Percentiles rank a stretch among this genome's conserved stretches.
Evolutionary conservation across 495 filamentous ascomycete genomes (phyloP).

Genomic region (Articulospora tetracladia): DNA sequence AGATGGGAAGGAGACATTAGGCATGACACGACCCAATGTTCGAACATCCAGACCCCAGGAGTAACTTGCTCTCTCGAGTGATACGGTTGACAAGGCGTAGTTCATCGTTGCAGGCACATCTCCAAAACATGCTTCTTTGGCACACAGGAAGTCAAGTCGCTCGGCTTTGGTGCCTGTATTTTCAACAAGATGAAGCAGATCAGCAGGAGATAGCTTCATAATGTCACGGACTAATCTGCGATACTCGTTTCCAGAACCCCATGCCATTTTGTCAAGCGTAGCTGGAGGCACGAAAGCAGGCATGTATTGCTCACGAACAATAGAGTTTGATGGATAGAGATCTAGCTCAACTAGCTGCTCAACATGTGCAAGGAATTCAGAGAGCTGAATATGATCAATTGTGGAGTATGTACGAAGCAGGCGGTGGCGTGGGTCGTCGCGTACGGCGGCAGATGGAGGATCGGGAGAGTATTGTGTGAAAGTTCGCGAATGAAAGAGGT

Average conservation of each 20-base stretch:
- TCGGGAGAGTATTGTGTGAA: constrained; percentile 23
- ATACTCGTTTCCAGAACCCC: constrained; percentile 21
- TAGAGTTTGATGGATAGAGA: constrained; percentile 17
- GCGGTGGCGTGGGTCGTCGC: constrained; percentile 19
- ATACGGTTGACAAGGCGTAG: constrained; percentile 9
- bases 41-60: neutral
- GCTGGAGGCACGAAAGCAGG: constrained; percentile 10
- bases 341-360: constrained; percentile 19
- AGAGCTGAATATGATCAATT: constrained; percentile 17
- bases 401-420: constrained; percentile 21
- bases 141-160: constrained; percentile 15
- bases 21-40: neutral
- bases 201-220: constrained; percentile 17
- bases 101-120: constrained; percentile 21
- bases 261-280: constrained; percentile 13
- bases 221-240: constrained; percentile 14
- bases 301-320: constrained; percentile 18
- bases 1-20: neutral
- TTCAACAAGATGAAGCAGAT: constrained; percentile 19
- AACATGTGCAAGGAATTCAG: constrained; percentile 16
- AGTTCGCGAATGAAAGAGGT: constrained; percentile 31
- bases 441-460: constrained; percentile 14
- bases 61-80: neutral
- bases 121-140: constrained; percentile 16
- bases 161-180: constrained; percentile 18